phyloP scores from a whole-genome alignment of 2,329 filamentous ascomycete genomes.

The Lachnellula subtilissima region DNA sequence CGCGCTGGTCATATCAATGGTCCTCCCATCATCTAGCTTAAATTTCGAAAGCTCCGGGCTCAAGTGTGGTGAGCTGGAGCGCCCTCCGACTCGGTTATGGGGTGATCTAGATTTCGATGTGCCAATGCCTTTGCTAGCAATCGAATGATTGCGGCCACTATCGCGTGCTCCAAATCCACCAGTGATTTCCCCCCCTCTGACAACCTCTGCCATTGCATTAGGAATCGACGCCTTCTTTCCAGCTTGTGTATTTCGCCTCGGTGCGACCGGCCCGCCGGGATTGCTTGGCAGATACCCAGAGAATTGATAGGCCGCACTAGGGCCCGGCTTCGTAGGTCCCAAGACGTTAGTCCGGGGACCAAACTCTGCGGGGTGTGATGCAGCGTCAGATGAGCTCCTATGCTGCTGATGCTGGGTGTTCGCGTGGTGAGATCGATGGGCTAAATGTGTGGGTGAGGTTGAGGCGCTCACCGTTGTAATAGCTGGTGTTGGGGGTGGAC shows the following conservation, averaged over 20 bases:
- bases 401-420: slow-evolving; percentile 20
- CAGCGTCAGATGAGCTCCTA: slow-evolving; percentile 52
- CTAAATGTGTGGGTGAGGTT: slow-evolving; percentile 42
- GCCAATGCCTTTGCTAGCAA: slow-evolving; percentile 17
- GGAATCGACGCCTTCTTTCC: slow-evolving; percentile 34
- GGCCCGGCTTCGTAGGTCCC: slow-evolving; percentile 34
- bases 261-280: slow-evolving; percentile 35
- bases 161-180: slow-evolving; percentile 30
- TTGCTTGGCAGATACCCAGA: slow-evolving; percentile 52
- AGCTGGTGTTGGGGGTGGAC: slow-evolving; percentile 21
- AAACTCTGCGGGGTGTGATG: slow-evolving; percentile 44
- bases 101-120: slow-evolving; percentile 29
- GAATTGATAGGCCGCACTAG: slow-evolving; percentile 56
- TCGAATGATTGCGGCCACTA: slow-evolving; percentile 23
- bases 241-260: slow-evolving; percentile 49
- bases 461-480: slow-evolving; percentile 41
- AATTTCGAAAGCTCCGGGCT: slow-evolving; percentile 33
- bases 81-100: slow-evolving; percentile 25
- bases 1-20: slow-evolving; percentile 63
- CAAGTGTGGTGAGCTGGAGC: slow-evolving; percentile 27
- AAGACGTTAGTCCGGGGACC: slow-evolving; percentile 34
- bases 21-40: slow-evolving; percentile 55
- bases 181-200: slow-evolving; percentile 49
- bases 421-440: slow-evolving; percentile 31
- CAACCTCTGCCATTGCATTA: slow-evolving; percentile 48